Evolutionary conservation across 495 filamentous ascomycete species (phyloP).

Genomic region (Evernia prunastri): DNA sequence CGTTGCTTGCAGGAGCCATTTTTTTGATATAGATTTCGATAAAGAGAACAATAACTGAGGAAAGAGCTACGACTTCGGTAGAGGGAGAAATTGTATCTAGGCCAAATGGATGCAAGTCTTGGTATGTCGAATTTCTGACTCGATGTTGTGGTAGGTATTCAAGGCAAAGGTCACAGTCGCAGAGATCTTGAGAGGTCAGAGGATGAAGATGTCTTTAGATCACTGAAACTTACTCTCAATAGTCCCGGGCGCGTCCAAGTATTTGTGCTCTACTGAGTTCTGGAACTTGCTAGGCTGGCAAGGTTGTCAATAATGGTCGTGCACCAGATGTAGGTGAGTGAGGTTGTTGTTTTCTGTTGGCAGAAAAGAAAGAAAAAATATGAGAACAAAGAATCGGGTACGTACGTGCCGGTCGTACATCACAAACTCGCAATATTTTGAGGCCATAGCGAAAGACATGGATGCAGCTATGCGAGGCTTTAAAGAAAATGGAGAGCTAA

Average conservation of each 20-base stretch:
- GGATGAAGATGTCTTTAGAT: not conserved
- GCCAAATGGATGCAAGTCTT: not conserved
- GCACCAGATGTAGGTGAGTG: not conserved
- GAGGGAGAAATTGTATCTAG: not conserved
- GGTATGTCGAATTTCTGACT: not conserved
- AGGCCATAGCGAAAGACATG: not conserved
- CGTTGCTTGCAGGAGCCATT: conserved; percentile 44
- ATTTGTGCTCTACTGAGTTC: not conserved
- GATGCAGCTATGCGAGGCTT: not conserved
- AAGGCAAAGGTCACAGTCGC: not conserved
- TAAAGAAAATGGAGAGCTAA: conserved; percentile 1
- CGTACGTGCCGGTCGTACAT: not conserved
- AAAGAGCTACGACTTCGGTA: not conserved
- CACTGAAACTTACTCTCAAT: not conserved
- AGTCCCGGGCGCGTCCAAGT: not conserved
- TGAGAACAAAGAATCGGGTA: not conserved
- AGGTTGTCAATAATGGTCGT: not conserved
- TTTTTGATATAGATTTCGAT: conserved; percentile 20
- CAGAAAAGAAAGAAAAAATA: not conserved
- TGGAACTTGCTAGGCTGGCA: not conserved
- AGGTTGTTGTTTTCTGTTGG: not conserved
- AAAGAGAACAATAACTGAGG: too few relatives aligned
- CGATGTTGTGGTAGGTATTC: not conserved
- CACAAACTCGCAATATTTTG: not conserved
- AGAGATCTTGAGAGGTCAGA: not conserved